Evolutionary conservation across 2,329 filamentous ascomycete species (phyloP).

Genomic region (Fusarium coicis): DNA sequence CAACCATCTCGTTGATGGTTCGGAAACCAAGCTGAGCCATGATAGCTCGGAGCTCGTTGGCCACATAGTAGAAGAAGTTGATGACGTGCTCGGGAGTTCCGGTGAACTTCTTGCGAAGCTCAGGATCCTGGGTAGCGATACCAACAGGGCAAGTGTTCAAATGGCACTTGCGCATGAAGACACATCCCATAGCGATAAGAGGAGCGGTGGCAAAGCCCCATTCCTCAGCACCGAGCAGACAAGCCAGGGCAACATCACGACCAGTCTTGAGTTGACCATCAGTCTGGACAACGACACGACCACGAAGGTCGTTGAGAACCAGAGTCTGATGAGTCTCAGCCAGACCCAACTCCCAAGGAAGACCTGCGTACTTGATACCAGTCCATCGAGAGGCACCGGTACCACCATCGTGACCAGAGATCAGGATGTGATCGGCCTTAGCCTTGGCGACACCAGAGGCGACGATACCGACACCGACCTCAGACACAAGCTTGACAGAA

Average conservation of each 20-base stretch:
- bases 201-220: conserved; percentile 97
- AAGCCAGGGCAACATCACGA: conserved; percentile 92
- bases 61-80: conserved; percentile 98
- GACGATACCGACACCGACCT: conserved; percentile 97
- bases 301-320: conserved; percentile 94
- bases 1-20: conserved; percentile 98
- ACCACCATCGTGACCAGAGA: conserved; percentile 96
- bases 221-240: conserved; percentile 95
- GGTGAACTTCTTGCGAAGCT: conserved; percentile 90
- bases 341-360: conserved; percentile 96
- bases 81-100: conserved; percentile 96
- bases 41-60: conserved; percentile 94
- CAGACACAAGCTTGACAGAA: conserved; percentile 96
- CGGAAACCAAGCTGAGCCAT: conserved; percentile 97
- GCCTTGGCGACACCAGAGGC: conserved; percentile 97
- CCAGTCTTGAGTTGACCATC: conserved; percentile 94
- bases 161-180: conserved; percentile 89
- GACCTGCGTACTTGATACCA: conserved; percentile 97
- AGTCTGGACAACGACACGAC: conserved; percentile 94
- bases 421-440: conserved; percentile 95
- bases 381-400: conserved; percentile 98
- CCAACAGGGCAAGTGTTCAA: conserved; percentile 87
- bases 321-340: conserved; percentile 97
- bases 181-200: conserved; percentile 95
- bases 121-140: conserved; percentile 95